These are phyloP conservation scores for Boehmeria nivea DNA, from an alignment of 306 rosid species.

Conservation along the genomic window DNA sequence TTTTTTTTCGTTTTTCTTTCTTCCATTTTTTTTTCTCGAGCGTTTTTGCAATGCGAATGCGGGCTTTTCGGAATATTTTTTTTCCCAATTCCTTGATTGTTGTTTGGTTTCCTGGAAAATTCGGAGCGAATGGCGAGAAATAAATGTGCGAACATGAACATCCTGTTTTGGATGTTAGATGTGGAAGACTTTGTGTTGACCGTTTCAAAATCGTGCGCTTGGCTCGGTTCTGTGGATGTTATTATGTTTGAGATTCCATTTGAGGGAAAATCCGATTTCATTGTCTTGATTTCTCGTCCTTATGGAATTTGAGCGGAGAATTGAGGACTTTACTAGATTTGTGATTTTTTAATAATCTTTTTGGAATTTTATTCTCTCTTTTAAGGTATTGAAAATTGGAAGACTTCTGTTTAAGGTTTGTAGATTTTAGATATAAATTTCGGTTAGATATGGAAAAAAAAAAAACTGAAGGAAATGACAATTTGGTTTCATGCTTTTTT, in stretches of 20 bases:
- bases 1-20: slow-evolving; percentile 6
- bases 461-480: slow-evolving; percentile 6
- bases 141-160: slow-evolving; percentile 24
- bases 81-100: background rate
- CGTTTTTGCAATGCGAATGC: slow-evolving; percentile 22
- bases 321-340: slow-evolving; percentile 15
- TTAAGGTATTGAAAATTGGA: slow-evolving; percentile 6
- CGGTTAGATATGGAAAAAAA: background rate
- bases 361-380: background rate
- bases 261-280: slow-evolving; percentile 12
- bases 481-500: background rate
- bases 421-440: background rate
- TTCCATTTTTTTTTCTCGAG: slow-evolving; percentile 7
- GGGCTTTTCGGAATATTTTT: background rate
- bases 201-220: slow-evolving; percentile 13
- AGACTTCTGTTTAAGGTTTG: too few species aligned
- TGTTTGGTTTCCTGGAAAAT: slow-evolving; percentile 24
- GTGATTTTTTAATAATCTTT: background rate
- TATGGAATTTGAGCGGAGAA: slow-evolving; percentile 10
- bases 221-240: slow-evolving; percentile 17
- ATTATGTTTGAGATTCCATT: slow-evolving; percentile 20
- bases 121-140: slow-evolving; percentile 33
- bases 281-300: slow-evolving; percentile 7
- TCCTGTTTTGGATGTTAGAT: slow-evolving; percentile 20
- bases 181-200: slow-evolving; percentile 17